These are phyloP conservation scores for Pestalotiopsis sp. DNA, from an alignment of 2,329 filamentous ascomycete species.

Conservation along the genomic window DNA sequence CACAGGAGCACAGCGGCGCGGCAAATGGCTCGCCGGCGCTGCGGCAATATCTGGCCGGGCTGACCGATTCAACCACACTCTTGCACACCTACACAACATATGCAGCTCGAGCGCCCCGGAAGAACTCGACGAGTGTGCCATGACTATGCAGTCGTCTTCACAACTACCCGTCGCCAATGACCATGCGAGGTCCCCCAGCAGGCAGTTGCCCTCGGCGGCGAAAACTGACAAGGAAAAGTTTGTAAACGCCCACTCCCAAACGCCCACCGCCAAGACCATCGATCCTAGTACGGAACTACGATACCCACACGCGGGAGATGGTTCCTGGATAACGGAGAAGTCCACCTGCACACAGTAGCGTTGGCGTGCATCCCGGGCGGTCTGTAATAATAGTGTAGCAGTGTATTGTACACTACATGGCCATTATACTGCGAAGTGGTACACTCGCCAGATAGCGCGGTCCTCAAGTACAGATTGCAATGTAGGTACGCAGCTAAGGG, in stretches of 20 bases:
- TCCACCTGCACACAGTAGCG: slow-evolving; percentile 4
- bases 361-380: background rate
- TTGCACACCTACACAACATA: background rate
- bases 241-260: background rate
- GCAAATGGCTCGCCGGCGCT: background rate
- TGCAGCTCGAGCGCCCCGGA: background rate
- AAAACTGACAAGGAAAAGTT: background rate
- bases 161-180: background rate
- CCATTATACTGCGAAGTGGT: background rate
- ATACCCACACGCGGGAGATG: background rate
- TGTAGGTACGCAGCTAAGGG: background rate
- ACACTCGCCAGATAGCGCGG: background rate
- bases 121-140: background rate
- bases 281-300: background rate
- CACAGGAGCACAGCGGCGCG: background rate
- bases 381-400: background rate
- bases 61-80: slow-evolving; percentile 5
- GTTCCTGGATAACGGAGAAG: slow-evolving; percentile 12
- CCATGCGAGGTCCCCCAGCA: background rate
- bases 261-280: background rate
- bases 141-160: background rate
- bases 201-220: background rate
- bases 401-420: background rate
- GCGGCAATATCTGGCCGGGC: slow-evolving; percentile 6
- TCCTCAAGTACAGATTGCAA: background rate